Evolutionary conservation across 768 basidiomycete species (phyloP).

Genomic region (Pulveroboletus sp.): DNA sequence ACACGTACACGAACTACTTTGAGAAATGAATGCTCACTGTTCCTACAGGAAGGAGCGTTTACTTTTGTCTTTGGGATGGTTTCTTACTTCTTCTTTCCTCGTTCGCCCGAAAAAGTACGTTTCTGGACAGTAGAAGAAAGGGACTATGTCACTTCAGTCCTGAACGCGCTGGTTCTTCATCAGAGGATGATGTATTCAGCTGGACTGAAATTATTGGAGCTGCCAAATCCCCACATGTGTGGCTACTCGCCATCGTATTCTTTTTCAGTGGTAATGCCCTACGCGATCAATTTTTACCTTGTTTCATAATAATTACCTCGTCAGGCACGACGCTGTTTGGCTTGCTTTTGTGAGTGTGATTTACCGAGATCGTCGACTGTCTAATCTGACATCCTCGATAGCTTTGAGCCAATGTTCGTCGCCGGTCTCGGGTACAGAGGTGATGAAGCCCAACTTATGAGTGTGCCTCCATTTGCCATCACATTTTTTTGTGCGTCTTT

Average conservation of each 20-base stretch:
- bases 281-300: conserved; percentile 9
- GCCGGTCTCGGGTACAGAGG: conserved; percentile 55
- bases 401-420: conserved; percentile 76
- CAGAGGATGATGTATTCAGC: conserved; percentile 46
- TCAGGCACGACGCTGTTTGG: conserved; percentile 17
- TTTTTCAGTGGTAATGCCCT: conserved; percentile 56
- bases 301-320: not conserved
- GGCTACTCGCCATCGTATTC: conserved; percentile 46
- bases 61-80: conserved; percentile 55
- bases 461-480: conserved; percentile 50
- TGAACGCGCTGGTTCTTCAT: conserved; percentile 29
- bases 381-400: conserved; percentile 36
- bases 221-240: conserved; percentile 52
- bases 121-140: conserved; percentile 55
- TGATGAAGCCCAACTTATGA: conserved; percentile 57
- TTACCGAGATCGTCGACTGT: not conserved
- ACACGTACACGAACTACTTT: not conserved
- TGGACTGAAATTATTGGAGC: conserved; percentile 54
- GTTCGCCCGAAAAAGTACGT: conserved; percentile 39
- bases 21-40: not conserved
- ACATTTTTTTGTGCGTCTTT: conserved; percentile 44
- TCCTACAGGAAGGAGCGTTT: conserved; percentile 53
- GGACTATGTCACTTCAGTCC: conserved; percentile 36
- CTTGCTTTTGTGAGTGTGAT: conserved; percentile 23
- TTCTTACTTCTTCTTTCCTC: conserved; percentile 50